Base-by-base conservation (phyloP, 352 stramenopile species). In the Phytophthora idaei region DNA sequence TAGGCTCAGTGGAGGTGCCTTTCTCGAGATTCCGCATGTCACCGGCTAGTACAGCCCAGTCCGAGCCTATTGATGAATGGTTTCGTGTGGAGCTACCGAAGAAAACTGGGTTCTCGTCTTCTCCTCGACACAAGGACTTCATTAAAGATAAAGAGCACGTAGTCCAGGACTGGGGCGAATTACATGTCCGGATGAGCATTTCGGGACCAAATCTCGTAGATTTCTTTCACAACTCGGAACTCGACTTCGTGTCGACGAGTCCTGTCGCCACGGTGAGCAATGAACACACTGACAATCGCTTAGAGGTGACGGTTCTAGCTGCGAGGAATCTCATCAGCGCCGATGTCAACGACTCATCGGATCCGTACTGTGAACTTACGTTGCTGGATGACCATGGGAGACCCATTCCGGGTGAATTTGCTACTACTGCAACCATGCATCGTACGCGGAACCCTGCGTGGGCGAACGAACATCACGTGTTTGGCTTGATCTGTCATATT, bases 221-320 rank as follows among this genome's bases (percentile, higher is more conserved):
- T 31, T 91, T 93, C 32, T 86, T 93, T 58, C 80, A 80, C 46
- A 83, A 64, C 25, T 39, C 74, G 8, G 67, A 82, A 25, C 32
- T 69, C 36, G 70, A 69, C 6, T 67, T 89, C 21, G 66, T 68
- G 1, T 65, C 74, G 2, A 72, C 75, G 42, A 83, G 57, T 36
- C 76, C 69, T 10, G 79, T 87, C 5, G 80, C 79, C n/a, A 84
- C 73, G 5, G 71, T 71, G 4, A 76, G 57, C 5, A 61, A 73
- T 3, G 80, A 90, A 31, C 82, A 93, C 59, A 85, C 78, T 2
- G 85, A 93, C 57, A 90, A 91, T 36, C 80, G 85, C 1, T 68
- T 93, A 31, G 85, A 93, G 60, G 72, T 93, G 8, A 80, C 73
- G 6, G 72, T 93, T 10, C 17, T 93, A 5, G 71, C 60, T 15